Evolutionary conservation across 2,329 filamentous ascomycete genomes (phyloP), one percentile per base, ranked within the genome.

Genomic region (Pestalotiopsis sp.): DNA sequence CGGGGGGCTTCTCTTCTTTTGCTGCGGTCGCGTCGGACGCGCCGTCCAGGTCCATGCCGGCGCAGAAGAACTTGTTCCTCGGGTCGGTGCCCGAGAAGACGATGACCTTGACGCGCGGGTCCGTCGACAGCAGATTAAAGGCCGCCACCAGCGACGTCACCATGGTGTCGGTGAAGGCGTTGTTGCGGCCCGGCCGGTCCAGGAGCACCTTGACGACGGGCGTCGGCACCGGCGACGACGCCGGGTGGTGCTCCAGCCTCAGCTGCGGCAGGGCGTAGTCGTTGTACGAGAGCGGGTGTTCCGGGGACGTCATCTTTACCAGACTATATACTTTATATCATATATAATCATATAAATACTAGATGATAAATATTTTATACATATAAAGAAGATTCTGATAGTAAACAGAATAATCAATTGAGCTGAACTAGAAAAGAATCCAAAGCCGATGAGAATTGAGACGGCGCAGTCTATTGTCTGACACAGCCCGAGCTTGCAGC

Each of bases 101-200:
- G 65, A 90, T 82, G 72, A 80, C 81, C 63, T 84, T 84, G 17
- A 90, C 87, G 57, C 88, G 84, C 2, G 82, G 79, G 78, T 90
- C 88, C 36, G 78, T 69, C 31, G 87, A 86, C 36, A 90, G 81
- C 9, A 84, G 76, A 67, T 79, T 76, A 75, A 87, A 87, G 61
- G 87, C 88, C 3, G 79, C 72, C 69, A 88, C 85, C 38, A 94
- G 83, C 73, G 91, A 90, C 17, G 80, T 75, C 74, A 87, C 86
- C 89, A 93, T 93, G 14, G 80, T 82, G 23, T 84, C 81, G 3
- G 90, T 93, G 79, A 93, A 93, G 70, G 89, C 91, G 85, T 94
- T 93, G 80, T 90, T 84, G 69, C 89, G 88, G 12, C 81, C 78
- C 0, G 91, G 91, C 20, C 92, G 88, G 80, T 91, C 84, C 56